These are phyloP conservation scores for Leccinellum rugosiceps DNA, from an alignment of 768 basidiomycete species.

Conservation along the genomic window DNA sequence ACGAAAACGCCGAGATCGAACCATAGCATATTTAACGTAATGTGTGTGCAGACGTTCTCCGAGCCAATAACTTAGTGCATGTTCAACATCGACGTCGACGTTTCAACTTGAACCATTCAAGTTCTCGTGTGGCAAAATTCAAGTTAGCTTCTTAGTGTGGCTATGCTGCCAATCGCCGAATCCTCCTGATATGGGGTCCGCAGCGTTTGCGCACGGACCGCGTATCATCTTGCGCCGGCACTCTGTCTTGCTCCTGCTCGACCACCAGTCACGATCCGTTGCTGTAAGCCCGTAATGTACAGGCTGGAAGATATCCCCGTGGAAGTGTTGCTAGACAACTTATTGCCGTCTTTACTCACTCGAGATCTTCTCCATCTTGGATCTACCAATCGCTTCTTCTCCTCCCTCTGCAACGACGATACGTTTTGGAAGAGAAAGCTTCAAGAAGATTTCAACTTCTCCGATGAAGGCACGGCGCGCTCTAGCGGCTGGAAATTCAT, in stretches of 20 bases:
- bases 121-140: too few species aligned
- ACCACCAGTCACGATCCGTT: neutral
- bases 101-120: too few species aligned
- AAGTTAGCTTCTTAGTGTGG: conserved; percentile 10
- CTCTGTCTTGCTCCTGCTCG: neutral
- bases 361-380: conserved; percentile 57
- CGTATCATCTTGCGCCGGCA: neutral
- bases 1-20: neutral
- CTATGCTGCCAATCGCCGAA: conserved; percentile 21
- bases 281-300: conserved; percentile 29
- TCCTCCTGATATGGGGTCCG: conserved; percentile 8
- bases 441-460: conserved; percentile 73
- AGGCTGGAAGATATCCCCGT: conserved; percentile 56
- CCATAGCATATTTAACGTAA: neutral
- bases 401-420: conserved; percentile 61
- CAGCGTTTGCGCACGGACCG: conserved; percentile 5
- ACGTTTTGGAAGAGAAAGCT: conserved; percentile 77
- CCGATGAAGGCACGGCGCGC: conserved; percentile 66
- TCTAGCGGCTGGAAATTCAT: conserved; percentile 77
- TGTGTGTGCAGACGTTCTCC: neutral
- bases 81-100: too few species aligned
- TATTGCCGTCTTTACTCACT: conserved; percentile 56
- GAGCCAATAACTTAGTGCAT: neutral
- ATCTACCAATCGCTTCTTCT: conserved; percentile 63
- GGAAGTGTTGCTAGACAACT: conserved; percentile 74